Percentiles rank a stretch among this genome's conserved stretches.
These are phyloP conservation scores for Hanseniaspora vineae DNA, from an alignment of 805 yeast genomes.

Conservation along the genomic window DNA sequence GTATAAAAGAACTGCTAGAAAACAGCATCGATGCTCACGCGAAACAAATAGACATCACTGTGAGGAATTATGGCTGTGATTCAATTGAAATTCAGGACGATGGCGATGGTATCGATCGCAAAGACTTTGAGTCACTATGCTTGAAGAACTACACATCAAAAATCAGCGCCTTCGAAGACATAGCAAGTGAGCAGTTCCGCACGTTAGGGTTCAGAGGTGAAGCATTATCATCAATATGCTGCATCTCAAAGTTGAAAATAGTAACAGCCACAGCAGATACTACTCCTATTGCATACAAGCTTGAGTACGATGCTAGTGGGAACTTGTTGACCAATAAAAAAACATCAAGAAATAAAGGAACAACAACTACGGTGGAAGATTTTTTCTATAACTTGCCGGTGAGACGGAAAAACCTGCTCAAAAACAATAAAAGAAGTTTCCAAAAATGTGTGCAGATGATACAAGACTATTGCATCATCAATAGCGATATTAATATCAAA, in stretches of 20 bases:
- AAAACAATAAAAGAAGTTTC: constrained; percentile 59
- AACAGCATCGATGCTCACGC: constrained; percentile 76
- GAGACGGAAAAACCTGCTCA: constrained; percentile 57
- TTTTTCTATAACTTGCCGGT: constrained; percentile 71
- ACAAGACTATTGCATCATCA: constrained; percentile 56
- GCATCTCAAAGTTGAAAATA: constrained; percentile 31
- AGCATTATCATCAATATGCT: constrained; percentile 60
- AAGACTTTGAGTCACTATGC: constrained; percentile 43
- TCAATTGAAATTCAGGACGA: constrained; percentile 56
- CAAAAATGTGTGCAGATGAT: constrained; percentile 49
- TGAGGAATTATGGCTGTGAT: constrained; percentile 63
- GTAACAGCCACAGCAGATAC: constrained; percentile 38
- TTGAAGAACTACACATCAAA: constrained; percentile 60
- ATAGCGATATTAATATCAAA: constrained; percentile 42
- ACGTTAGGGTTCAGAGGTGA: constrained; percentile 76
- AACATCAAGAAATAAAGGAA: constrained; percentile 54
- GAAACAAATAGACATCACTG: constrained; percentile 49
- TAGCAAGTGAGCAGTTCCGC: constrained; percentile 26
- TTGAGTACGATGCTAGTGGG: constrained; percentile 49
- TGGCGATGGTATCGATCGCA: constrained; percentile 47
- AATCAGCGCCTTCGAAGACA: constrained; percentile 40
- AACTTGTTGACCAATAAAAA: constrained; percentile 26
- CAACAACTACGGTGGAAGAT: constrained; percentile 42
- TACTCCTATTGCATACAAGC: constrained; percentile 43
- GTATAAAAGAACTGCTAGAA: constrained; percentile 77